Conservation (phyloP, 2,329 filamentous ascomycete species). For the Sporothrix curviconia region DNA sequence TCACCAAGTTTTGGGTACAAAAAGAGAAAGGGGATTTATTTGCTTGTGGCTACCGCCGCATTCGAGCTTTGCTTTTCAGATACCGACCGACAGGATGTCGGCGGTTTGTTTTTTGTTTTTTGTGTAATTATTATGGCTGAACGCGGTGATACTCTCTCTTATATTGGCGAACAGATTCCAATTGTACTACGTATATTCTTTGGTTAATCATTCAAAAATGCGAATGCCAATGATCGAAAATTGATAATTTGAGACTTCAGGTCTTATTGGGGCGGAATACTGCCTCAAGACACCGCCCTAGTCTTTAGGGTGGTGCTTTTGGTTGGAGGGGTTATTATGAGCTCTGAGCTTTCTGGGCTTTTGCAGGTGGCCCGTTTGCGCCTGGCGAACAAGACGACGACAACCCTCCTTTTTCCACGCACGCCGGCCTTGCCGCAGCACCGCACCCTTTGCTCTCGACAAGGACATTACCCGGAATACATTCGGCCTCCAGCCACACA, state of each 20-base stretch:
- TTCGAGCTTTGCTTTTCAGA: not conserved
- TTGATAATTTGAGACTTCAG: not conserved
- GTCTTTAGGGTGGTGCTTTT: not conserved
- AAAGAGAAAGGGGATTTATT: not conserved
- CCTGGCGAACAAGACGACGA: not conserved
- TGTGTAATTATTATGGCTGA: not conserved
- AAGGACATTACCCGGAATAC: too few relatives aligned
- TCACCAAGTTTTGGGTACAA: not conserved
- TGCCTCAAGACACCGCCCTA: constrained; percentile 18
- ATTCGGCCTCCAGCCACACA: too few relatives aligned
- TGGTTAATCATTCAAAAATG: not conserved
- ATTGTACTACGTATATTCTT: not conserved
- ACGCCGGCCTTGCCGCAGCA: not conserved
- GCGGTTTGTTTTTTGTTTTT: not conserved
- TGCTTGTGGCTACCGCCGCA: not conserved
- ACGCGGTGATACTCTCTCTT: not conserved
- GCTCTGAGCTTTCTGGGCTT: not conserved
- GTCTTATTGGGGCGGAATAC: not conserved
- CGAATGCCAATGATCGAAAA: not conserved
- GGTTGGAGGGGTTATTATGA: constrained; percentile 3
- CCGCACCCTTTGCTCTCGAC: not conserved
- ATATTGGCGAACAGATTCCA: not conserved
- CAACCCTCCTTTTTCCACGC: not conserved
- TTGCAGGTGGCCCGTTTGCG: not conserved
- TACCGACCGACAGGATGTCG: not conserved